These are phyloP conservation scores for Davidsoniella eucalypti DNA, from an alignment of 2,329 filamentous ascomycete species.

Conservation along the genomic window DNA sequence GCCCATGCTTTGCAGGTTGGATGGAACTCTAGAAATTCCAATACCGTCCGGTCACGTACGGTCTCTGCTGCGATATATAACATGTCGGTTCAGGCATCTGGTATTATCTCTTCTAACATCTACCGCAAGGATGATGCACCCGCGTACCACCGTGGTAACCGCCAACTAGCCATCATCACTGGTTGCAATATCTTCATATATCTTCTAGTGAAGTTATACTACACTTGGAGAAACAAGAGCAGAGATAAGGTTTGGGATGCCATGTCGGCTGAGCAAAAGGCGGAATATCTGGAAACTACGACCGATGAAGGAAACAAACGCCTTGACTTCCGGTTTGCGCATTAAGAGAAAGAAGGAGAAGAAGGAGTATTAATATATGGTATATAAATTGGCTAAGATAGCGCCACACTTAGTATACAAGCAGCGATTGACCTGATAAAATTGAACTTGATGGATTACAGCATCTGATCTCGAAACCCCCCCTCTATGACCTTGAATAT, in stretches of 20 bases:
- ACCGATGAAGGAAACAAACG: conserved; percentile 29
- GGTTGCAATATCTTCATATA: conserved; percentile 33
- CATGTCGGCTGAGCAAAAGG: conserved; percentile 27
- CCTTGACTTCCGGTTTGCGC: conserved; percentile 27
- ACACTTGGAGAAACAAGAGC: conserved; percentile 30
- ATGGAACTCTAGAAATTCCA: conserved; percentile 40
- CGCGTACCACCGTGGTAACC: conserved; percentile 28
- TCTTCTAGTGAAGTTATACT: conserved; percentile 33
- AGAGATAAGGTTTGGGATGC: conserved; percentile 29
- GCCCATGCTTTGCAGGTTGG: conserved; percentile 39
- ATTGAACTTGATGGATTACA: too few species aligned
- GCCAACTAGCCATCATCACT: conserved; percentile 30
- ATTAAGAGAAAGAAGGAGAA: conserved; percentile 15
- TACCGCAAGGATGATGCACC: conserved; percentile 25
- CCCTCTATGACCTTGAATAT: too few species aligned
- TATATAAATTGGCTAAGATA: too few species aligned
- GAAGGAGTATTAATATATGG: too few species aligned
- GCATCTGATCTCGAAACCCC: too few species aligned
- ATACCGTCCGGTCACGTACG: conserved; percentile 39
- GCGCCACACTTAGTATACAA: too few species aligned
- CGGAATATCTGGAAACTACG: conserved; percentile 22
- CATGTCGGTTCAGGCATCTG: conserved; percentile 22
- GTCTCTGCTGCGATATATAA: conserved; percentile 43
- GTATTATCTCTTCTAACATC: conserved; percentile 22
- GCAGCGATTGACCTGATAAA: too few species aligned